Percentiles rank a stretch among this genome's conserved stretches.
Conservation (phyloP, 108 stramenopile genomes). For the Skeletonema grethae region DNA sequence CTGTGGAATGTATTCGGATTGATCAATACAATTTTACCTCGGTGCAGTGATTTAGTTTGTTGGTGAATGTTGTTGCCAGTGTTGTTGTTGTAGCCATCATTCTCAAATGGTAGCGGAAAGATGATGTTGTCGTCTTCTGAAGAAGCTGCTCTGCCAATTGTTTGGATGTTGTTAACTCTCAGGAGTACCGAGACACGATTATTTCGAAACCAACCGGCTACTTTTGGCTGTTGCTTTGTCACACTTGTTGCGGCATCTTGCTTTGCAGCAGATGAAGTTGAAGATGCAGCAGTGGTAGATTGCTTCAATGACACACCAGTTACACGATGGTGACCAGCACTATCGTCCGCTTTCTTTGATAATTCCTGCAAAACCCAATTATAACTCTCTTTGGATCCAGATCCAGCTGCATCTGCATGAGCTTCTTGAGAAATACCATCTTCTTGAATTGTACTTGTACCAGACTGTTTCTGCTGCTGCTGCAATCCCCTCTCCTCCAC, state of each 20-base stretch:
- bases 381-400: slow-evolving; percentile 1
- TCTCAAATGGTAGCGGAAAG: neutral
- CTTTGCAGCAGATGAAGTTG: neutral
- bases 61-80: neutral
- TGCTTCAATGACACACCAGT: neutral
- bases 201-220: neutral
- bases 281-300: no score
- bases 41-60: neutral
- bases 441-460: neutral
- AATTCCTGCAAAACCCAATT: neutral
- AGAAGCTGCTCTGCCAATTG: neutral
- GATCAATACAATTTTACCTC: slow-evolving; percentile 67
- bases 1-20: slow-evolving; percentile 74
- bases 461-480: neutral
- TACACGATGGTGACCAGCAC: neutral
- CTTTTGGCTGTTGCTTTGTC: neutral
- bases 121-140: neutral
- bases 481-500: neutral
- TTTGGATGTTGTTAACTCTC: neutral
- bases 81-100: neutral
- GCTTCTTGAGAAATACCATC: neutral
- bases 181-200: neutral
- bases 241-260: neutral
- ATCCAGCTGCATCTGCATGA: no score
- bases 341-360: neutral